Evolutionary conservation across 129 eudicot genomes (phyloP).

Genomic region (Flaveria sonorensis): DNA sequence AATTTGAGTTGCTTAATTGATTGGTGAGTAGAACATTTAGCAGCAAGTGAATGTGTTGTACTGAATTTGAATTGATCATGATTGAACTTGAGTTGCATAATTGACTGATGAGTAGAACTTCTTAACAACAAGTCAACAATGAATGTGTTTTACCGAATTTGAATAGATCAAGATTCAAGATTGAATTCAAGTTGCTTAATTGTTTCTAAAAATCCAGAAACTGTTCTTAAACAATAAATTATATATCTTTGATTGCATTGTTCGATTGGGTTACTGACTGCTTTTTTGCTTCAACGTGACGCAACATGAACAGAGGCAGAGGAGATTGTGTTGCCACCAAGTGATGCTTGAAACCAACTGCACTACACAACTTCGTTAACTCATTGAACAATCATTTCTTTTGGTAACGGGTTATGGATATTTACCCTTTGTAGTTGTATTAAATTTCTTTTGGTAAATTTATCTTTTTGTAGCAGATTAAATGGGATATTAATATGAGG

Average conservation of each 20-base stretch:
- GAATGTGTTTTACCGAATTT: not conserved
- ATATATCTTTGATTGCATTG: not conserved
- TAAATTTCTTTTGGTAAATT: slow-evolving; percentile 26
- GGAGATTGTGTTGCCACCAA: slow-evolving; percentile 34
- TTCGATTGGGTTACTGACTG: slow-evolving; percentile 4
- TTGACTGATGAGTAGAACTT: too few species aligned
- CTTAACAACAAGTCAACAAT: too few species aligned
- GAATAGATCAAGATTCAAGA: not conserved
- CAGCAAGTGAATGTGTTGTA: not conserved
- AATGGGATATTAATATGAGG: slow-evolving; percentile 30
- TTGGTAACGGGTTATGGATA: slow-evolving; percentile 8
- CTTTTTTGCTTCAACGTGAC: slow-evolving; percentile 7
- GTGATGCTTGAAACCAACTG: slow-evolving; percentile 24
- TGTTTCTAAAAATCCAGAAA: not conserved
- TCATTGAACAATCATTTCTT: not conserved
- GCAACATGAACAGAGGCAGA: slow-evolving; percentile 25
- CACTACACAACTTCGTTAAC: not conserved
- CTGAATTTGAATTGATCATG: not conserved
- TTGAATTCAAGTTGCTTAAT: not conserved
- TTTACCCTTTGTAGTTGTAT: slow-evolving; percentile 27
- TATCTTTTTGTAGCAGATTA: slow-evolving; percentile 37
- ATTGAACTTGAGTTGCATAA: too few species aligned
- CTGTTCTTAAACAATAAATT: not conserved
- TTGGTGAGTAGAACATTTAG: too few species aligned
- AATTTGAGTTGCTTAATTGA: too few species aligned